Conservation (phyloP, 2,329 filamentous ascomycete species). For the Pseudocercospora cruenta region DNA sequence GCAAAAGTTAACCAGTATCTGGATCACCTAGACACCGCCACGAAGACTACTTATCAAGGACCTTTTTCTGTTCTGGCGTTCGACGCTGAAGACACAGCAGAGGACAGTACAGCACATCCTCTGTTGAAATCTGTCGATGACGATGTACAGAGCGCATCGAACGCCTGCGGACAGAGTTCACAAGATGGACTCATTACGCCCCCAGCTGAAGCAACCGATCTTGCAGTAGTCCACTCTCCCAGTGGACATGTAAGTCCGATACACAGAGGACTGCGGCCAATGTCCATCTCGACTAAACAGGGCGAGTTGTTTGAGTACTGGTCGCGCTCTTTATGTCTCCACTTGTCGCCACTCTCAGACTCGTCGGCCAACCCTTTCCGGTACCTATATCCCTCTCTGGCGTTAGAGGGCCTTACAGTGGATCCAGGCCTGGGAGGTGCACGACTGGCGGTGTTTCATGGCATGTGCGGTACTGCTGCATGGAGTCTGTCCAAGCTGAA, state of each 20-base stretch:
- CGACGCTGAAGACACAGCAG: neutral
- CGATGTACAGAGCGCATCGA: neutral
- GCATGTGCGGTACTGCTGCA: constrained; percentile 16
- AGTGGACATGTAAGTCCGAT: neutral
- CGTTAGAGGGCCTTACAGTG: constrained; percentile 9
- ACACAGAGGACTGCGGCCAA: neutral
- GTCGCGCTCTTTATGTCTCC: constrained; percentile 7
- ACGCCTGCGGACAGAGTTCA: neutral
- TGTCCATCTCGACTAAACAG: neutral
- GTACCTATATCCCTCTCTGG: constrained; percentile 12
- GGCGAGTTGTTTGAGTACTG: constrained; percentile 15
- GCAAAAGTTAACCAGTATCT: constrained; percentile 1
- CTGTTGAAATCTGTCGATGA: too few relatives aligned
- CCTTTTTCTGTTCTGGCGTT: constrained; percentile 12
- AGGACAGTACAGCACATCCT: too few relatives aligned
- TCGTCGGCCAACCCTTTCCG: constrained; percentile 11
- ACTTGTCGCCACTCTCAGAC: constrained; percentile 8
- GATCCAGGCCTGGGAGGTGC: constrained; percentile 1
- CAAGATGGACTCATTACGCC: neutral
- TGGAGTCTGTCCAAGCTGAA: constrained; percentile 13
- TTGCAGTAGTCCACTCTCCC: too few relatives aligned
- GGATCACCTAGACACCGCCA: constrained; percentile 7
- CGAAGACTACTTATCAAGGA: neutral
- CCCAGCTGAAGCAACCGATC: neutral
- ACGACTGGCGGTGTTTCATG: constrained; percentile 13